Base-by-base conservation (phyloP, 306 rosid species). In the Cucumis hystrix region DNA sequence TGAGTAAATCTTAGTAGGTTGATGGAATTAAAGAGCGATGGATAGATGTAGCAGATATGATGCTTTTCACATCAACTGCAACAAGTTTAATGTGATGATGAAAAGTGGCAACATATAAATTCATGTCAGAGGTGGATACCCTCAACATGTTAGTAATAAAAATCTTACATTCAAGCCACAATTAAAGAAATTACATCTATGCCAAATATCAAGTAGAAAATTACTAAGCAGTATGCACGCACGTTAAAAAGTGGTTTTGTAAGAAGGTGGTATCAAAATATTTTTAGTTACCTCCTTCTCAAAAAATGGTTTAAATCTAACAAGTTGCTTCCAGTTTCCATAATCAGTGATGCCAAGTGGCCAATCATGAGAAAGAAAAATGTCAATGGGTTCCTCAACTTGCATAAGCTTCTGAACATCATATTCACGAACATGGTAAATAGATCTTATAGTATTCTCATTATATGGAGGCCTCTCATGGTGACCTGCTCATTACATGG, bases 331-430 rank as follows among this genome's bases (percentile, higher is more conserved):
- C 86, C 89, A 90, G 78, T 95, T 80, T 86, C 98, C 98, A 81
- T 82, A 89, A 76, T 92, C 97, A 70, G 97, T 92, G 86, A 95
- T 89, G 39, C 96, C 89, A 78, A 87, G 52, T 0, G 97, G 98
- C 98, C 98, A 95, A 85, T 95, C 98, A 83, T 95, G 97, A 7
- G 98, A 95, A 58, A 95, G 92, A 87, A 92, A 95, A 63, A 95
- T 86, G 82, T 92, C 92, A 47, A 95, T 63, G 0, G 93, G 96
- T 56, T 92, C 96, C 88, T 92, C 87, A 72, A 95, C 84, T 92
- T 90, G 96, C 83, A 78, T 82, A 49, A 92, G 89, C 79, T 95
- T 92, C 76, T 83, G 89, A 81, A 92, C 93, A 62, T 92, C 97
- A 67, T 90, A 95, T 67, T 95, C 93, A 18, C 96, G 98, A 49